These are phyloP conservation scores for Cutaneotrichosporon cutaneum DNA, from an alignment of 1,284 basidiomycete species.

Conservation along the genomic window DNA sequence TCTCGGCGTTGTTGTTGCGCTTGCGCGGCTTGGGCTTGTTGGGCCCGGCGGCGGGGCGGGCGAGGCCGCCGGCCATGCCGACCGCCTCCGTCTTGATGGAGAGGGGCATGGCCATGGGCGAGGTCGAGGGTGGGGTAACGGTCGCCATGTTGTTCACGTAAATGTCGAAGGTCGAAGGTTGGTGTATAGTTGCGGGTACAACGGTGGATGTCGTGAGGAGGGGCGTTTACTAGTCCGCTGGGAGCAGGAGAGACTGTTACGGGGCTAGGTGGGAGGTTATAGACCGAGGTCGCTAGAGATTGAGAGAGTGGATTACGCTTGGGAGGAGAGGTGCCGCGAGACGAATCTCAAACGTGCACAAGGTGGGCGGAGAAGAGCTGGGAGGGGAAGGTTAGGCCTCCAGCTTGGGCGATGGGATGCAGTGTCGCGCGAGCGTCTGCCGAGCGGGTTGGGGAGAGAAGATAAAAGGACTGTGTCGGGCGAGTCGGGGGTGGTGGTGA, in stretches of 20 bases:
- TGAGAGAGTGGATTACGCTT: conserved; percentile 3
- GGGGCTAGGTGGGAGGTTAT: background rate
- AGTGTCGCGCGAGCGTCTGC: background rate
- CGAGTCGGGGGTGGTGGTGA: background rate
- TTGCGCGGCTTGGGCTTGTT: conserved; percentile 67
- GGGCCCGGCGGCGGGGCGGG: conserved; percentile 54
- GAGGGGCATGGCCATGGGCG: conserved; percentile 23
- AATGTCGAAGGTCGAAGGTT: background rate
- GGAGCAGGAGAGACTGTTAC: background rate
- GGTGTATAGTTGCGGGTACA: conserved; percentile 1
- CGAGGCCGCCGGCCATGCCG: conserved; percentile 25
- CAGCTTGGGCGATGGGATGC: conserved; percentile 36
- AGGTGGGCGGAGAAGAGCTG: conserved; percentile 44
- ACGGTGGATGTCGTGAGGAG: conserved; percentile 2
- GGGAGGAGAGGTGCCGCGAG: conserved; percentile 48
- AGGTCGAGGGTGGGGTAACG: conserved; percentile 36
- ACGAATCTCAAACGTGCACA: conserved; percentile 53
- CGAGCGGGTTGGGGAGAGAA: background rate
- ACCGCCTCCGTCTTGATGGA: conserved; percentile 9
- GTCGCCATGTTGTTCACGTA: background rate
- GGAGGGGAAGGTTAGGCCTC: conserved; percentile 31
- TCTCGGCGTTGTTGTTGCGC: conserved; percentile 88
- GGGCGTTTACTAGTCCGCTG: conserved; percentile 5
- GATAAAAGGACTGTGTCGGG: background rate
- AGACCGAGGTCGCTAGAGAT: conserved; percentile 4